Percentiles rank a stretch among this genome's conserved stretches.
phyloP scores from a whole-genome alignment of 2,329 filamentous ascomycete species.

The Chaetomium strumarium region DNA sequence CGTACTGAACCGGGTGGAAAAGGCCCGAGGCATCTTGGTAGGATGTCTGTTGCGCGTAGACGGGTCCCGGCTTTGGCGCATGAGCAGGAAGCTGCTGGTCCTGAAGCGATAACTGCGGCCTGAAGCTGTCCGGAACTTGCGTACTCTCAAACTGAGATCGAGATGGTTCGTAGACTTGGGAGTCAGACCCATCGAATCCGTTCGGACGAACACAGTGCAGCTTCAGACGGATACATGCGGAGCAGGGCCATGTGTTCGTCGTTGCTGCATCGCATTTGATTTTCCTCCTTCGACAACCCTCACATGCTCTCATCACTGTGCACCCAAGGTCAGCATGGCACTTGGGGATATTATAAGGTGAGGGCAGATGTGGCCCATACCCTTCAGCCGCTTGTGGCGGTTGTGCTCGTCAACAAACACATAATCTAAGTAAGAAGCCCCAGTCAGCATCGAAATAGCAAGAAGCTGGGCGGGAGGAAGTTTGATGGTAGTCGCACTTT shows the following conservation, averaged over 20 bases:
- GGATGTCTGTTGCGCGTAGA: conserved; percentile 44
- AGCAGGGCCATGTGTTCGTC: conserved; percentile 96
- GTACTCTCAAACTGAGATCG: conserved; percentile 38
- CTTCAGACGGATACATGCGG: conserved; percentile 86
- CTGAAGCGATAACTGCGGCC: conserved; percentile 35
- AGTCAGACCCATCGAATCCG: conserved; percentile 60
- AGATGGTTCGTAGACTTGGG: conserved; percentile 45
- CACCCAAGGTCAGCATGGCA: conserved; percentile 14
- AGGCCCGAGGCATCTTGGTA: conserved; percentile 43
- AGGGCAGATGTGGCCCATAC: conserved; percentile 41
- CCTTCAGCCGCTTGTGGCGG: conserved; percentile 92
- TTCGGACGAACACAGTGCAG: conserved; percentile 88
- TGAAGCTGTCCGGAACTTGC: conserved; percentile 41
- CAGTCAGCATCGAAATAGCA: conserved; percentile 27
- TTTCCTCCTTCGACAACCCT: conserved; percentile 89
- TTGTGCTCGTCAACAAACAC: conserved; percentile 99
- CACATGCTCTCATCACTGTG: conserved; percentile 91
- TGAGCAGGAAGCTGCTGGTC: conserved; percentile 39
- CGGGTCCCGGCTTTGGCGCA: conserved; percentile 36
- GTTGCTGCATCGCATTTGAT: conserved; percentile 98
- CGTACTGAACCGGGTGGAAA: conserved; percentile 44
- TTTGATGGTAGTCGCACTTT: conserved; percentile 54
- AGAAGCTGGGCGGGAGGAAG: not conserved
- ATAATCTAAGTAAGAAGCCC: conserved; percentile 61
- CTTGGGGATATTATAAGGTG: not conserved